Evolutionary conservation across 108 stramenopile species (phyloP).

Genomic region (Parietichytrium sp.): DNA sequence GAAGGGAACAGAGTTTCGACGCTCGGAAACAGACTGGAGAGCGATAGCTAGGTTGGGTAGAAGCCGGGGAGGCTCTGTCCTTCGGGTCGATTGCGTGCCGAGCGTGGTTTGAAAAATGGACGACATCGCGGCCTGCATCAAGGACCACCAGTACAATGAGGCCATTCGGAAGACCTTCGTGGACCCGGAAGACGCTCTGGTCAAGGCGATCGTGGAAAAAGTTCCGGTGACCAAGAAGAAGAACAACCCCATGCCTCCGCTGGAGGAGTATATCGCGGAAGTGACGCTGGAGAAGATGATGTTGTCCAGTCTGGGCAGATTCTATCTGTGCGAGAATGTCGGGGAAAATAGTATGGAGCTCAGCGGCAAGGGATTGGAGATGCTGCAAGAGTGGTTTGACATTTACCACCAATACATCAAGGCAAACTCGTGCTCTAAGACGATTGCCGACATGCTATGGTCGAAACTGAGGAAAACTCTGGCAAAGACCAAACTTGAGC

Average conservation of each 20-base stretch:
- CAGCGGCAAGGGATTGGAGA: neutral
- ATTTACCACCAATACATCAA: neutral
- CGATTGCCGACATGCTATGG: neutral
- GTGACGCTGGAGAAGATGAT: neutral
- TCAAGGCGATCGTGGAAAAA: conserved; percentile 28
- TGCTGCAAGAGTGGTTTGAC: neutral
- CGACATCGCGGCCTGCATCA: conserved; percentile 35
- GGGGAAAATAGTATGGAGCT: neutral
- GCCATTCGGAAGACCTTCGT: conserved; percentile 35
- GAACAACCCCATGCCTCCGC: neutral
- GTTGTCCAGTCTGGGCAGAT: conserved; percentile 1
- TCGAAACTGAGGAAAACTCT: neutral
- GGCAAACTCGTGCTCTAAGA: neutral
- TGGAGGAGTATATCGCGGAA: neutral
- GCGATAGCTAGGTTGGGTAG: too few relatives aligned
- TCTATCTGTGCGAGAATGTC: neutral
- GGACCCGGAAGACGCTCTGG: conserved; percentile 32
- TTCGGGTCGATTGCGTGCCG: too few relatives aligned
- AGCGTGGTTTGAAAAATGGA: neutral
- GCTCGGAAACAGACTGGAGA: too few relatives aligned
- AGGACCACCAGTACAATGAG: conserved; percentile 40
- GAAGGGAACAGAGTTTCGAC: too few relatives aligned
- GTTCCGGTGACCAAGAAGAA: conserved; percentile 15
- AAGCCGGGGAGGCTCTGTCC: too few relatives aligned
- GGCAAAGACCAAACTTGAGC: neutral